Evolutionary conservation across 2,329 filamentous ascomycete genomes (phyloP).

Genomic region (Ascochyta clinopodiicola): DNA sequence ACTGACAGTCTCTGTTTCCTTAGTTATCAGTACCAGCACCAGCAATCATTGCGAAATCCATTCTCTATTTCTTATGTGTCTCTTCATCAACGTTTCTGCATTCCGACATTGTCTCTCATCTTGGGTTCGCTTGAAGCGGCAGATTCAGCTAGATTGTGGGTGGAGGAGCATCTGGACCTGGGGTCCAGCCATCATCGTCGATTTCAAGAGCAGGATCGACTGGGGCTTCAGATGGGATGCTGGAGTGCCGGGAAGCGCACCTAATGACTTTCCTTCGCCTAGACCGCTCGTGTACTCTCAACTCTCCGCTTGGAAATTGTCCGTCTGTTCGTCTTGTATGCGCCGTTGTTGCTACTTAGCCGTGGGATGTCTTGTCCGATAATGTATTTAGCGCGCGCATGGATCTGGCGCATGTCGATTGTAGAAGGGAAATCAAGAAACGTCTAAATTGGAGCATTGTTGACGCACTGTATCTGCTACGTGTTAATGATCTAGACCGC

Average conservation of each 20-base stretch:
- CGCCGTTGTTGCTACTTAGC: slow-evolving; percentile 10
- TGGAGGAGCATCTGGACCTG: slow-evolving; percentile 27
- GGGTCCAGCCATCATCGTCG: slow-evolving; percentile 31
- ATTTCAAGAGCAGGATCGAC: slow-evolving; percentile 31
- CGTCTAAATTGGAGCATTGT: slow-evolving; percentile 27
- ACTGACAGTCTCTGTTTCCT: slow-evolving; percentile 41
- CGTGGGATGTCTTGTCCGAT: slow-evolving; percentile 5
- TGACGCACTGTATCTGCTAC: slow-evolving; percentile 6
- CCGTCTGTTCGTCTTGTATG: background rate
- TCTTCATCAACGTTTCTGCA: slow-evolving; percentile 35
- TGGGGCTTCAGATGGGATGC: slow-evolving; percentile 39
- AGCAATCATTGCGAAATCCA: slow-evolving; percentile 13
- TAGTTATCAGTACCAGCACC: slow-evolving; percentile 27
- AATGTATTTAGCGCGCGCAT: slow-evolving; percentile 20
- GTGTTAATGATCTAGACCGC: background rate
- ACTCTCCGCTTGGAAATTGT: background rate
- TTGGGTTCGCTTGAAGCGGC: slow-evolving; percentile 35
- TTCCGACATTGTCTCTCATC: slow-evolving; percentile 34
- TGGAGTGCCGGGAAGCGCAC: slow-evolving; percentile 33
- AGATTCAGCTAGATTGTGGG: slow-evolving; percentile 21
- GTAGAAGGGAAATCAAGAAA: slow-evolving; percentile 31
- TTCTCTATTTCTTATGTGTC: slow-evolving; percentile 43
- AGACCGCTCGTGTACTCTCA: slow-evolving; percentile 10
- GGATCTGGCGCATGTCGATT: slow-evolving; percentile 25
- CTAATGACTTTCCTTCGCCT: slow-evolving; percentile 27